Percentiles rank a stretch among this genome's conserved stretches.
Conservation (phyloP, 495 filamentous ascomycete species). For the Elaphomyces granulatus region DNA sequence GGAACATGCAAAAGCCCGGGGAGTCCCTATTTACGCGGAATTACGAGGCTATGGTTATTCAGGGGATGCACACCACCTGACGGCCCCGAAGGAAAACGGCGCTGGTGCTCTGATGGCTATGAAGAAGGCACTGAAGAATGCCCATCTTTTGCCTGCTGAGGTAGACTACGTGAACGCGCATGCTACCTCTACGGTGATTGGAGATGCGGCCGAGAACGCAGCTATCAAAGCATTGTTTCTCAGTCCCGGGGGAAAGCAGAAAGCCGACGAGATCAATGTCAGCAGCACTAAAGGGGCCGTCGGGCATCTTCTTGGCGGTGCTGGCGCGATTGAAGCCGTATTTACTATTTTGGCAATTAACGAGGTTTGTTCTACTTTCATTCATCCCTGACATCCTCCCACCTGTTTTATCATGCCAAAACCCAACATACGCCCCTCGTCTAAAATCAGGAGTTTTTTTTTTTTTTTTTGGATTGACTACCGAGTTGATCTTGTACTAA, state of each 20-base stretch:
- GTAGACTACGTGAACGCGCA: slow-evolving; percentile 96
- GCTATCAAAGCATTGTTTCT: slow-evolving; percentile 71
- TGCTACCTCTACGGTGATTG: slow-evolving; percentile 72
- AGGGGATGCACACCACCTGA: slow-evolving; percentile 84
- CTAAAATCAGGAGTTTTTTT: no score
- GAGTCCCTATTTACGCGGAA: slow-evolving; percentile 78
- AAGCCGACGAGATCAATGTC: slow-evolving; percentile 56
- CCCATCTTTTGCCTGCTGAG: slow-evolving; percentile 45
- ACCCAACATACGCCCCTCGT: no score
- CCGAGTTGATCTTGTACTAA: not conserved
- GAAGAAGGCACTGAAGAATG: slow-evolving; percentile 67
- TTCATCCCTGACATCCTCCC: no score
- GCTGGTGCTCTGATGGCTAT: slow-evolving; percentile 70
- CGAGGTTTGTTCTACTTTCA: slow-evolving; percentile 35
- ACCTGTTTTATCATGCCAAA: no score
- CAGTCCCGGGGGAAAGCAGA: slow-evolving; percentile 47
- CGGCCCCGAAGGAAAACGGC: slow-evolving; percentile 70
- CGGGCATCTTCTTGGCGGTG: slow-evolving; percentile 82
- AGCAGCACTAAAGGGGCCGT: slow-evolving; percentile 91
- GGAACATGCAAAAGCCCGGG: slow-evolving; percentile 67
- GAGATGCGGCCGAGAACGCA: slow-evolving; percentile 74
- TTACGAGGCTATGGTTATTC: slow-evolving; percentile 76
- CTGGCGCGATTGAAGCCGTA: slow-evolving; percentile 77
- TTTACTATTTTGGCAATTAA: slow-evolving; percentile 67
- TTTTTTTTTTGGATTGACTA: no score